Evolutionary conservation across 164 flowering plant species (phyloP).

Genomic region (Chimonanthus praecox): DNA sequence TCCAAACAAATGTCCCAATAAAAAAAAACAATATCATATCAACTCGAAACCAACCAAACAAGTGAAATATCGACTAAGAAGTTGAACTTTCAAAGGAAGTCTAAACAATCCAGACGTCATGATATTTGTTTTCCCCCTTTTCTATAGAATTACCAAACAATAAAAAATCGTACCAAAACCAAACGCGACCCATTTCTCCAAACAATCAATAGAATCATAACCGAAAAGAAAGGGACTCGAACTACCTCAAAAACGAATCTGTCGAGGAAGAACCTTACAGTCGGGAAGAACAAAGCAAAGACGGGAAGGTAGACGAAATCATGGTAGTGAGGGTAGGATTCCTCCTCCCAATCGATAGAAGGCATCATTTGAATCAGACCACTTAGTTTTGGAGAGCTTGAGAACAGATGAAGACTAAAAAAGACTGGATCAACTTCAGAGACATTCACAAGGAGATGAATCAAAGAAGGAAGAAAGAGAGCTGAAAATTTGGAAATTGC

Average conservation of each 20-base stretch:
- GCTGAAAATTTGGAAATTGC: not conserved
- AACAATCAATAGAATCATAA: not conserved
- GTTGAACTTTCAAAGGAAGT: too few relatives aligned
- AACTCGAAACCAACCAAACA: too few relatives aligned
- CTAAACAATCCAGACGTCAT: too few relatives aligned
- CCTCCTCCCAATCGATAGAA: constrained; percentile 44
- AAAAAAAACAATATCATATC: too few relatives aligned
- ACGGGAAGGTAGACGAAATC: constrained; percentile 60
- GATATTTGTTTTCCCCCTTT: too few relatives aligned
- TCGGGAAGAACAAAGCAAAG: constrained; percentile 61
- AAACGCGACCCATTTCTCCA: not conserved
- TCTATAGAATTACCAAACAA: too few relatives aligned
- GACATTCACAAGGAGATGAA: not conserved
- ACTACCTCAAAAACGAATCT: constrained; percentile 74
- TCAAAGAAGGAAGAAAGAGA: not conserved
- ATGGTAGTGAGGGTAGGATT: constrained; percentile 53
- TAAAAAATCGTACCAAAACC: not conserved
- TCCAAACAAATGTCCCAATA: too few relatives aligned
- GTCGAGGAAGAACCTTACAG: constrained; percentile 69
- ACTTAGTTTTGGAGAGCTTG: not conserved
- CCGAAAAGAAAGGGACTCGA: not conserved
- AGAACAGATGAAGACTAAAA: not conserved
- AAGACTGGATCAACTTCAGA: not conserved
- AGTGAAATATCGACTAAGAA: too few relatives aligned
- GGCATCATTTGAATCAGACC: not conserved